These are phyloP conservation scores for Plectranthus barbatus DNA, from an alignment of 257 asterid species.

Conservation along the genomic window DNA sequence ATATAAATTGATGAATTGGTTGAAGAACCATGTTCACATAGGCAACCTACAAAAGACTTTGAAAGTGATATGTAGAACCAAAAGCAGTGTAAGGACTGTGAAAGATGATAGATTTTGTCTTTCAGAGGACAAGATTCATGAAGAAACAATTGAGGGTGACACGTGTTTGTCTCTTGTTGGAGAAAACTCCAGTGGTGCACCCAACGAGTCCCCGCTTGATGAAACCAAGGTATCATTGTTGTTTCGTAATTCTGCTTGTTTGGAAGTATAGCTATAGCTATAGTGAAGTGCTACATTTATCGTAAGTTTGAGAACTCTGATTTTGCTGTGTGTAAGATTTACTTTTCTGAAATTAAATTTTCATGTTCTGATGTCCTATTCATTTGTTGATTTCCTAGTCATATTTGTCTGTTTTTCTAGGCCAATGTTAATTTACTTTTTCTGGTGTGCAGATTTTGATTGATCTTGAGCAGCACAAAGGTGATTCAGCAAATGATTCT, in stretches of 20 bases:
- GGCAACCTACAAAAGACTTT: conserved; percentile 44
- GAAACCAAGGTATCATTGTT: conserved; percentile 34
- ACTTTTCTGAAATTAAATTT: no score
- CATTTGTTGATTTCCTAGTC: no score
- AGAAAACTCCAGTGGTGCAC: conserved; percentile 33
- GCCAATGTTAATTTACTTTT: no score
- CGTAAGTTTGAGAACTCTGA: not conserved
- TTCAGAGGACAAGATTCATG: conserved; percentile 27
- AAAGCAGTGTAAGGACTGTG: conserved; percentile 43
- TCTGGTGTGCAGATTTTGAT: no score
- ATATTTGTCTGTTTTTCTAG: no score
- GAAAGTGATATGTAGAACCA: conserved; percentile 57
- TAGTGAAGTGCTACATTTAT: not conserved
- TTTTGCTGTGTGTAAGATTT: no score
- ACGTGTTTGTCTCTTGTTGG: conserved; percentile 22
- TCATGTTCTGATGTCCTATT: no score
- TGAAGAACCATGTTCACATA: conserved; percentile 52
- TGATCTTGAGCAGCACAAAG: no score
- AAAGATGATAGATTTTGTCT: conserved; percentile 33
- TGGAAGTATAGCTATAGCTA: not conserved
- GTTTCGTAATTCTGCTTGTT: not conserved
- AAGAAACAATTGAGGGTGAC: conserved; percentile 22
- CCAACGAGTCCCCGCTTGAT: conserved; percentile 26
- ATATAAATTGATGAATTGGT: conserved; percentile 62
- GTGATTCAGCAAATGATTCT: no score